Conservation (phyloP, 2,329 filamentous ascomycete species). For the Sclerotiophoma versabilis region DNA sequence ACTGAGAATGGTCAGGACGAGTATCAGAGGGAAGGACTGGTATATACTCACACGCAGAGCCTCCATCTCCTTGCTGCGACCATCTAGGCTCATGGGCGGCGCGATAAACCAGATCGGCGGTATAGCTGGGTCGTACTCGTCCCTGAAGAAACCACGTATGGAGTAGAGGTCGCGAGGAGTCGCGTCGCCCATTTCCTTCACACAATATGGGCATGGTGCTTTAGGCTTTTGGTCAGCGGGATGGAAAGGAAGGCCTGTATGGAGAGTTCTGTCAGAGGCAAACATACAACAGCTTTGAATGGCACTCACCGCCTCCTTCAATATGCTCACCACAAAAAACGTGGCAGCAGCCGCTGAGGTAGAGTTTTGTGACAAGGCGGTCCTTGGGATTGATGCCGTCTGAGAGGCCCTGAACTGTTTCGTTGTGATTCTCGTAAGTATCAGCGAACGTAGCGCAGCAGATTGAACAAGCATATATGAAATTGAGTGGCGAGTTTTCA, state of each 20-base stretch:
- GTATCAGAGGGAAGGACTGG: neutral
- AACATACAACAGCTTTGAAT: neutral
- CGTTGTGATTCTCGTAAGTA: conserved; percentile 51
- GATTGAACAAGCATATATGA: conserved; percentile 58
- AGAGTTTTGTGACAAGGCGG: conserved; percentile 54
- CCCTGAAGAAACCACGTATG: conserved; percentile 52
- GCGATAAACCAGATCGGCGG: conserved; percentile 53
- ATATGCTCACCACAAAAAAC: conserved; percentile 58
- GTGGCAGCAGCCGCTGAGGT: conserved; percentile 58
- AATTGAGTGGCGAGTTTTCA: conserved; percentile 49
- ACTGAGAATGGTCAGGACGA: conserved; percentile 45
- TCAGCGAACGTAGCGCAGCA: conserved; percentile 57
- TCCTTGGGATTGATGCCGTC: conserved; percentile 47
- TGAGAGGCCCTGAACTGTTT: conserved; percentile 48
- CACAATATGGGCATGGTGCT: conserved; percentile 56
- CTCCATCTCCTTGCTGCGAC: conserved; percentile 47
- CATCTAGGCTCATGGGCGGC: conserved; percentile 54
- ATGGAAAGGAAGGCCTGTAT: conserved; percentile 56
- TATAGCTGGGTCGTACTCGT: conserved; percentile 54
- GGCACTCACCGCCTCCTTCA: conserved; percentile 55
- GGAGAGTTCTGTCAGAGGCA: neutral
- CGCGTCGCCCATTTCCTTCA: conserved; percentile 45
- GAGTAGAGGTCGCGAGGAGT: conserved; percentile 51
- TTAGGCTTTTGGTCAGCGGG: conserved; percentile 49
- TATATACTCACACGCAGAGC: conserved; percentile 49